Evolutionary conservation across 2,329 filamentous ascomycete genomes (phyloP).

Genomic region (Colletotrichum sp.): DNA sequence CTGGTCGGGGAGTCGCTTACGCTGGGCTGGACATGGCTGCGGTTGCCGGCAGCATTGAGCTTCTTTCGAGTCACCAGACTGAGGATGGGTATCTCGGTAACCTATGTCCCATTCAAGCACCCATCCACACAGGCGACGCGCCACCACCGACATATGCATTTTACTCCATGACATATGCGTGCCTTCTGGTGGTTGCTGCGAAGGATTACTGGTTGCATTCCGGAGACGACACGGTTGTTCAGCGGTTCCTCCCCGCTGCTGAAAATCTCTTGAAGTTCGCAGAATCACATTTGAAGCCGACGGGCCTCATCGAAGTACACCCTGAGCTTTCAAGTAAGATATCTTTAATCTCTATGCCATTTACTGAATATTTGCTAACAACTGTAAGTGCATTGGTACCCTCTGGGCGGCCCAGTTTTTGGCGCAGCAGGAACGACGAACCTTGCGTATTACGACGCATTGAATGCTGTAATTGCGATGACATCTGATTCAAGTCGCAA

Average conservation of each 20-base stretch:
- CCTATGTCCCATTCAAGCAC: constrained; percentile 9
- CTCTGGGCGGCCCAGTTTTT: not conserved
- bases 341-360: fast-evolving
- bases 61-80: constrained; percentile 12
- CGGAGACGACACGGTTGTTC: not conserved
- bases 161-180: constrained; percentile 13
- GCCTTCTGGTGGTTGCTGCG: constrained; percentile 1
- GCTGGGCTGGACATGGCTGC: not conserved
- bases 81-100: constrained; percentile 12
- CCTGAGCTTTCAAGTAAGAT: constrained; percentile 9
- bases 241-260: not conserved
- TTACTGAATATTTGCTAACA: not conserved
- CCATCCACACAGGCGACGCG: not conserved
- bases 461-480: not conserved
- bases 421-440: not conserved
- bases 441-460: constrained; percentile 10
- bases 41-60: constrained; percentile 9
- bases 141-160: constrained; percentile 13
- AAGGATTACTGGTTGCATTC: constrained; percentile 17
- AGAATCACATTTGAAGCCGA: not conserved
- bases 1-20: constrained; percentile 10
- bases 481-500: not conserved
- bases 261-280: constrained; percentile 1
- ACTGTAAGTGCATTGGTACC: constrained; percentile 5
- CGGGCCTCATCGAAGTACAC: constrained; percentile 3